phyloP scores from a whole-genome alignment of 1,139 yeast species.

The Geotrichum histeridarum region DNA sequence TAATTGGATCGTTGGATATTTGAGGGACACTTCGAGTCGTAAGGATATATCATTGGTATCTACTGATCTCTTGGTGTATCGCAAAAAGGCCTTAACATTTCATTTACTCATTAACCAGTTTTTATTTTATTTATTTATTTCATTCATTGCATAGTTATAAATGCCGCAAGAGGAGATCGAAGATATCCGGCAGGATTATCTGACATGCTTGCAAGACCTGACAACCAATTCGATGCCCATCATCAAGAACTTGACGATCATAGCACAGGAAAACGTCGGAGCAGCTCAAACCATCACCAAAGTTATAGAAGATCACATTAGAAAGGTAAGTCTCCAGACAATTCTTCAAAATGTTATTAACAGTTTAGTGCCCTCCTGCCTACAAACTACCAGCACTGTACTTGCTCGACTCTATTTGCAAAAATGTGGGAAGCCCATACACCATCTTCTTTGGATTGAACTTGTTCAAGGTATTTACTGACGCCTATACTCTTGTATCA shows the following conservation, averaged over 20 bases:
- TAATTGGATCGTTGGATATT: too few species aligned
- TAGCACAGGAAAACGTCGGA: constrained; percentile 77
- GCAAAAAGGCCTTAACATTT: neutral
- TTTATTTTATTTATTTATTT: neutral
- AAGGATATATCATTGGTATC: too few species aligned
- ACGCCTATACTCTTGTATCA: constrained; percentile 70
- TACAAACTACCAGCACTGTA: constrained; percentile 82
- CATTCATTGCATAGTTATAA: constrained; percentile 11
- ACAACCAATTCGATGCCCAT: constrained; percentile 89
- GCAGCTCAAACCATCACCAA: constrained; percentile 73
- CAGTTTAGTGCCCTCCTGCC: constrained; percentile 54
- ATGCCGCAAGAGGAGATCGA: constrained; percentile 35
- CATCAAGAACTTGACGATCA: constrained; percentile 75
- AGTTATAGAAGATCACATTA: constrained; percentile 62
- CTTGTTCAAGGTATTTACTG: constrained; percentile 63
- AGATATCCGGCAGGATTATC: constrained; percentile 57
- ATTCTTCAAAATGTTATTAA: constrained; percentile 1
- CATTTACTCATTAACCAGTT: neutral
- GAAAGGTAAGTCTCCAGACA: constrained; percentile 42
- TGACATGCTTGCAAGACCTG: constrained; percentile 62
- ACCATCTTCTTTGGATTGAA: constrained; percentile 66
- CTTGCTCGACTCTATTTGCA: constrained; percentile 86
- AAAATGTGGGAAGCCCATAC: constrained; percentile 85
- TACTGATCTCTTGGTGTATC: too few species aligned
- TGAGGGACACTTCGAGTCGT: too few species aligned